Percentiles rank a stretch among this genome's conserved stretches.
Evolutionary conservation across 2,329 filamentous ascomycete species (phyloP).

Genomic region (Alternaria ventricosa): DNA sequence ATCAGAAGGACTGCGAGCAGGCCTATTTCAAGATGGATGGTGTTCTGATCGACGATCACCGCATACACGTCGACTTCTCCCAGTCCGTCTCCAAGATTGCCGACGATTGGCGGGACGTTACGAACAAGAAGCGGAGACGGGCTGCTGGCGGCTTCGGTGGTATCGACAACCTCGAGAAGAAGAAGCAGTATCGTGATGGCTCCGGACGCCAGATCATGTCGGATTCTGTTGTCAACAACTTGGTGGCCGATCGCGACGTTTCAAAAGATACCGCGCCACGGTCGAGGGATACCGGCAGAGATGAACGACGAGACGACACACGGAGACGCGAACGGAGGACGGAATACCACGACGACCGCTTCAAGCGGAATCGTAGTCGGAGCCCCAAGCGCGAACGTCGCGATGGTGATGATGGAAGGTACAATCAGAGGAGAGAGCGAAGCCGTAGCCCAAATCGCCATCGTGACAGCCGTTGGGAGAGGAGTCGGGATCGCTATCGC

Average conservation of each 20-base stretch:
- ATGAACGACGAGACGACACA: constrained; percentile 50
- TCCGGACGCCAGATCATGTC: constrained; percentile 36
- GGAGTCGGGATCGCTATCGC: constrained; percentile 51
- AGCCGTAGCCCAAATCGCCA: constrained; percentile 39
- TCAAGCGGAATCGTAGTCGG: constrained; percentile 48
- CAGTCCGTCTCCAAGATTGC: constrained; percentile 89
- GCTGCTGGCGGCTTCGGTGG: constrained; percentile 83
- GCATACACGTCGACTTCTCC: constrained; percentile 98
- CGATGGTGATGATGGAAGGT: constrained; percentile 40
- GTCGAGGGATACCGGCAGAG: constrained; percentile 17
- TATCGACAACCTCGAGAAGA: constrained; percentile 85
- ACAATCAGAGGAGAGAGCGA: constrained; percentile 36
- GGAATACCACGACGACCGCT: constrained; percentile 48
- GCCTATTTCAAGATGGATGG: constrained; percentile 99
- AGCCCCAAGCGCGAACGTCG: constrained; percentile 41
- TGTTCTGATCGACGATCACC: constrained; percentile 93
- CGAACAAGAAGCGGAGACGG: constrained; percentile 77
- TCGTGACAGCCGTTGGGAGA: constrained; percentile 45
- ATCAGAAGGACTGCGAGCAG: constrained; percentile 89
- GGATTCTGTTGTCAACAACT: constrained; percentile 42
- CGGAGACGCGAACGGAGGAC: constrained; percentile 37
- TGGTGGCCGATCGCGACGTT: constrained; percentile 37
- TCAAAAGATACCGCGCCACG: constrained; percentile 16
- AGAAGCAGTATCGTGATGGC: constrained; percentile 73
- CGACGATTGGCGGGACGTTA: constrained; percentile 84